Percentiles rank a stretch among this genome's conserved stretches.
phyloP scores from a whole-genome alignment of 192 early-diverging fungal genomes.

The Phlyctochytrium bullatum region DNA sequence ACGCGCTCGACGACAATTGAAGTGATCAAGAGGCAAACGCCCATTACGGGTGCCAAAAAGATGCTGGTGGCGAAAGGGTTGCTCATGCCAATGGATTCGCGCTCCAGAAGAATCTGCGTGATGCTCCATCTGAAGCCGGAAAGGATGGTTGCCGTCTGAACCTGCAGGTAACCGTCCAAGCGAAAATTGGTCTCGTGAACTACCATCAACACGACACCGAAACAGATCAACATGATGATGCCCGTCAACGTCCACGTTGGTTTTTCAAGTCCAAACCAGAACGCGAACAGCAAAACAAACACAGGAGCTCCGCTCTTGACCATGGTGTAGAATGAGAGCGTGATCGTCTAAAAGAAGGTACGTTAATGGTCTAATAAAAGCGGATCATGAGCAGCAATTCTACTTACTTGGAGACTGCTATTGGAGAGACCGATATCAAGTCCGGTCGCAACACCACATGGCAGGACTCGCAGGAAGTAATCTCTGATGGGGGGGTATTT shows the following conservation, averaged over 20 bases:
- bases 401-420: constrained; percentile 64
- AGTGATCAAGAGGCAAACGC: constrained; percentile 59
- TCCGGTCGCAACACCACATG: constrained; percentile 84
- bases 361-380: no score
- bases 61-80: constrained; percentile 87
- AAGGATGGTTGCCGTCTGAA: constrained; percentile 74
- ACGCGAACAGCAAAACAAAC: constrained; percentile 83
- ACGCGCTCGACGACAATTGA: constrained; percentile 68
- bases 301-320: constrained; percentile 56
- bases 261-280: constrained; percentile 80
- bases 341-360: constrained; percentile 56
- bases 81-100: constrained; percentile 71
- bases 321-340: constrained; percentile 89
- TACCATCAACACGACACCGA: constrained; percentile 87
- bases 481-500: constrained; percentile 50
- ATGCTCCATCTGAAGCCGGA: constrained; percentile 90
- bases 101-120: constrained; percentile 78
- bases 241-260: constrained; percentile 66
- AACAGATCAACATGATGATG: constrained; percentile 75
- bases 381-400: no score
- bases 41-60: constrained; percentile 80
- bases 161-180: constrained; percentile 70
- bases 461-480: constrained; percentile 71
- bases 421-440: constrained; percentile 92
- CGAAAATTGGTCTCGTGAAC: constrained; percentile 80